Evolutionary conservation across 192 early-diverging fungal species (phyloP).

Genomic region (Anaeromyces robustus): DNA sequence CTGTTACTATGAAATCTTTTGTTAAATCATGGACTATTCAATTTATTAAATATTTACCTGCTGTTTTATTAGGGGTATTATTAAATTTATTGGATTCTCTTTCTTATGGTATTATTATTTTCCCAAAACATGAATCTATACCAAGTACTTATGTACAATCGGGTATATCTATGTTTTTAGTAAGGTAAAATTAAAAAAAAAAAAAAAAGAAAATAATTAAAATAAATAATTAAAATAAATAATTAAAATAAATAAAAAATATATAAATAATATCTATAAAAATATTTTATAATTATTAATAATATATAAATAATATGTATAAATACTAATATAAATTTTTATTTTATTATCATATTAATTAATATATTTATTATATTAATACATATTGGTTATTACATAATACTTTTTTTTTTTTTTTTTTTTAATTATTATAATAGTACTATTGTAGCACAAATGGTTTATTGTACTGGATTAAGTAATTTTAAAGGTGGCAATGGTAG

Average conservation of each 20-base stretch:
- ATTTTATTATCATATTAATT: constrained; percentile 12
- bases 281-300: constrained; percentile 21
- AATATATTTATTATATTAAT: not conserved
- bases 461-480: constrained; percentile 66
- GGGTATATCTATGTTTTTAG: constrained; percentile 93
- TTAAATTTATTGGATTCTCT: constrained; percentile 87
- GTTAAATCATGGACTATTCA: not conserved
- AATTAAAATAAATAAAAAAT: not conserved
- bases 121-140: constrained; percentile 53
- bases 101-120: constrained; percentile 64
- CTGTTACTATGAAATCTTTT: no score
- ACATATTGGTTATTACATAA: no score
- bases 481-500: constrained; percentile 86
- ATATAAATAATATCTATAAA: constrained; percentile 19
- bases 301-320: not conserved
- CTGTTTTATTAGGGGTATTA: constrained; percentile 75
- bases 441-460: constrained; percentile 54
- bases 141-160: constrained; percentile 28
- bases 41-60: constrained; percentile 35
- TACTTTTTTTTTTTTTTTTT: no score
- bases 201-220: no score
- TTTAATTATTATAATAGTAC: no score
- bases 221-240: not conserved
- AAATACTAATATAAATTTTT: not conserved
- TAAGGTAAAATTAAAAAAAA: constrained; percentile 25